phyloP scores from a whole-genome alignment of 208 protist species.

The Trypanosomatidae sp. region DNA sequence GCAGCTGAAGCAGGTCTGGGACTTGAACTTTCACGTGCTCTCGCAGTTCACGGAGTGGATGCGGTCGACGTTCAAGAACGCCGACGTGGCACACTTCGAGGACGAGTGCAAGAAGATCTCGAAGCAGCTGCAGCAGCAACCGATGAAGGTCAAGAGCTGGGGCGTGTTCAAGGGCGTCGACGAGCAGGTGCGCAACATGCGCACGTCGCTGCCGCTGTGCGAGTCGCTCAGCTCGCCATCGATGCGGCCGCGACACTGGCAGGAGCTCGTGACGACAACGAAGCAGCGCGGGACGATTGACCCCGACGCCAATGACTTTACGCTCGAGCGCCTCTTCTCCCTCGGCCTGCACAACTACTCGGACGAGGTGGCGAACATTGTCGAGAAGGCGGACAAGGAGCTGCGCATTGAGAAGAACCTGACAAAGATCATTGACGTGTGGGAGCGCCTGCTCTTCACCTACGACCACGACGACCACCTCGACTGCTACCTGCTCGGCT shows the following conservation, averaged over 20 bases:
- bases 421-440: conserved; percentile 91
- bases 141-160: conserved; percentile 91
- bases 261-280: conserved; percentile 89
- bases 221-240: conserved; percentile 88
- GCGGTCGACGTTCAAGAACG: conserved; percentile 89
- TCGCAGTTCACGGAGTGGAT: conserved; percentile 91
- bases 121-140: conserved; percentile 88
- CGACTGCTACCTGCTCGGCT: conserved; percentile 82
- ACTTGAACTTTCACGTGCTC: conserved; percentile 87
- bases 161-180: conserved; percentile 89
- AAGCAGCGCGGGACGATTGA: conserved; percentile 84
- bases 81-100: conserved; percentile 85
- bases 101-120: conserved; percentile 91
- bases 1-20: conserved; percentile 91
- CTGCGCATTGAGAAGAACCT: conserved; percentile 95
- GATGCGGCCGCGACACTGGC: conserved; percentile 95
- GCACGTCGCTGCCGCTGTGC: conserved; percentile 87
- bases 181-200: conserved; percentile 91
- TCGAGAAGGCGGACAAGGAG: conserved; percentile 96
- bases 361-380: conserved; percentile 94
- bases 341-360: conserved; percentile 95
- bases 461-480: conserved; percentile 82
- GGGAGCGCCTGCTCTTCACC: conserved; percentile 88
- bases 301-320: conserved; percentile 85
- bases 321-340: conserved; percentile 91